Base-by-base conservation (phyloP, 1,284 basidiomycete species). In the Irpex sp. region DNA sequence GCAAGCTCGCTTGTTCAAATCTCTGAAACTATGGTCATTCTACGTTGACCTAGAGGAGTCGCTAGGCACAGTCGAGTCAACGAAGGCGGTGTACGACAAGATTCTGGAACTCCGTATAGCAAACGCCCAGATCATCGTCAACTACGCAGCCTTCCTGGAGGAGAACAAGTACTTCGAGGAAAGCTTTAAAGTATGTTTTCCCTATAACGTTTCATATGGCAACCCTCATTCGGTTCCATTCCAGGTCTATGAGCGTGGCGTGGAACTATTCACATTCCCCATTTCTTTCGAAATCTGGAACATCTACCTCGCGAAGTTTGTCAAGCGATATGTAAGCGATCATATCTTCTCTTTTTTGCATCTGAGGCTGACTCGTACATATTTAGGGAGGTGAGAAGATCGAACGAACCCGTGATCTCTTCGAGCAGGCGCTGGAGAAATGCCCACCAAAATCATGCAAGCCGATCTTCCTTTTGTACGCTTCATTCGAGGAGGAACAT, bases 201-300 rank as follows among this genome's bases (percentile, higher is more conserved):
- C 34, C 26, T n/a, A 26, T 4, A 7, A 38, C 57, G 4, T 4
- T 31, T 31, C 6, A 31, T 40, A 8, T 11, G 5, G n/a, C 6
- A 36, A 40, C 21, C 52, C 40, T 56, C 15, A 59, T 3, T 5
- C 48, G 34, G 44, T 58, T 36, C 48, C 63, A 26, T 58, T 44
- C 11, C 61, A 90, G 89, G 91, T 98, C 44, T 99, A 98, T 75
- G 97, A 99, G 75, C 89, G 97, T 55, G 97, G 97, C 52, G 94
- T 97, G 7, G 97, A 99, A 69, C 80, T 98, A 17, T 99, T 99
- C 82, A 96, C 96, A 5, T 99, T 96, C 82, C 97, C 97, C 0
- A 89, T 99, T 57, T 97, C 95, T 2, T 99, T 98, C 74, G 97
- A 99, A 78, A 88, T 99, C 67, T 99, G 97, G 97, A 99, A 99